Base-by-base conservation (phyloP, 2,329 filamentous ascomycete genomes). In the Ophidiomyces ophidiicola region DNA sequence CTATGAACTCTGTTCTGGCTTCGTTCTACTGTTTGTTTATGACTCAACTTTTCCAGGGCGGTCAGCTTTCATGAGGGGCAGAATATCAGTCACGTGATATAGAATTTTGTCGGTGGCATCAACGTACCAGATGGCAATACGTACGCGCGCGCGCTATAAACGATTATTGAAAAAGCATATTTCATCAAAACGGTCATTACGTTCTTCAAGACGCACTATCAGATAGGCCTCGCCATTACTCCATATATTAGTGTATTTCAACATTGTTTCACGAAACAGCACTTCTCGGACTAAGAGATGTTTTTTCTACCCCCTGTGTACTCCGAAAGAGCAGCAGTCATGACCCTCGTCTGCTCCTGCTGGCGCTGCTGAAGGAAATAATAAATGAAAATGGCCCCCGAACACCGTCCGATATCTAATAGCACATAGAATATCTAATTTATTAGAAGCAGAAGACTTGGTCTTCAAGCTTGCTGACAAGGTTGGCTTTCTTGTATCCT, bases 401-500 rank as follows among this genome's bases (percentile, higher is more conserved):
- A n/a, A n/a, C n/a, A n/a, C n/a, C n/a, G n/a, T n/a, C n/a, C n/a
- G 24, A 26, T 26, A 26, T 26, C 24, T 7, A 26, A n/a, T n/a
- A n/a, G n/a, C n/a, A n/a, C n/a, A n/a, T n/a, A n/a, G n/a, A n/a
- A n/a, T 19, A 7, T 14, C 8, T 5, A 26, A 39, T 6, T 8
- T 14, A 18, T 64, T 82, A 86, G 67, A 98, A 98, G 57, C 84
- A 86, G 69, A 98, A 98, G 51, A 98, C 84, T 65, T 96, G 90
- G 62, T 98, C 90, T 59, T 88, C 82, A 39, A 96, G 78, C 76
- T 96, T 96, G 78, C 87, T 94, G 54, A 96, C 87, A 31, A 88
- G 85, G 45, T 79, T 77, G 29, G 90, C 83, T 73, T 96, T 96
- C 57, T 83, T 74, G 70, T 81, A 98, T 43, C 90, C 90, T 14